Percentiles rank a stretch among this genome's conserved stretches.
phyloP scores from a whole-genome alignment of 352 stramenopile species.

The Pythium grandisporangium region DNA sequence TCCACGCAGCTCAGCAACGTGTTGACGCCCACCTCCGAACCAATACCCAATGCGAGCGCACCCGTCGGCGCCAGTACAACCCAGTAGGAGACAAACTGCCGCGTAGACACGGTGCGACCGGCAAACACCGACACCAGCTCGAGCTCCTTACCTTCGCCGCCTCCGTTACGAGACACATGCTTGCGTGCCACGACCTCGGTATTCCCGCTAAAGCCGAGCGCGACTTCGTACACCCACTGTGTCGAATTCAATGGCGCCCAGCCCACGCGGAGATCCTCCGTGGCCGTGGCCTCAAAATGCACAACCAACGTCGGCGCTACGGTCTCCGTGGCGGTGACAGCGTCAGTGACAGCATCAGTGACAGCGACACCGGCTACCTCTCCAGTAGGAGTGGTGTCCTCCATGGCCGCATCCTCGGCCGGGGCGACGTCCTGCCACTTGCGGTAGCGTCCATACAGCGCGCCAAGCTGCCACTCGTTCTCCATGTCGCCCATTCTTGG shows the following conservation, averaged over 20 bases:
- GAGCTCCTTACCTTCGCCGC: slow-evolving; percentile 24
- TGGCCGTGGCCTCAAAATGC: slow-evolving; percentile 56
- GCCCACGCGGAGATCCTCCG: slow-evolving; percentile 59
- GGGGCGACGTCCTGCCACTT: too few species aligned
- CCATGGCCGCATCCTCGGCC: too few species aligned
- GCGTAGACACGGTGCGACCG: slow-evolving; percentile 47
- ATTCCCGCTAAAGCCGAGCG: slow-evolving; percentile 59
- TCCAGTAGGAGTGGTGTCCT: too few species aligned
- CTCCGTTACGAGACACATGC: slow-evolving; percentile 11
- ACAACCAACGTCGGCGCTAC: too few species aligned
- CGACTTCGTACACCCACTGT: slow-evolving; percentile 59
- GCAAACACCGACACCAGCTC: slow-evolving; percentile 56
- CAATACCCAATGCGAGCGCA: slow-evolving; percentile 38
- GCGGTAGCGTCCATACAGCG: slow-evolving; percentile 46
- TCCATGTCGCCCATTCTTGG: too few species aligned
- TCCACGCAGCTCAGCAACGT: slow-evolving; percentile 43
- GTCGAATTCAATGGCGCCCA: slow-evolving; percentile 24
- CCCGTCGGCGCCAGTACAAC: slow-evolving; percentile 36
- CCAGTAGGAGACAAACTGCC: slow-evolving; percentile 68
- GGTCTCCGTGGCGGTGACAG: too few species aligned
- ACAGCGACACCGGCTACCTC: too few species aligned
- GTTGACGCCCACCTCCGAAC: slow-evolving; percentile 38
- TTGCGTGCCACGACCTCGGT: slow-evolving; percentile 69
- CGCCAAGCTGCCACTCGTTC: too few species aligned
- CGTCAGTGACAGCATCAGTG: too few species aligned